A percentile compares a stretch with the other conserved stretches of the same genome.
These are phyloP conservation scores for Pichia eremophila DNA, from an alignment of 805 yeast genomes.

Conservation along the genomic window DNA sequence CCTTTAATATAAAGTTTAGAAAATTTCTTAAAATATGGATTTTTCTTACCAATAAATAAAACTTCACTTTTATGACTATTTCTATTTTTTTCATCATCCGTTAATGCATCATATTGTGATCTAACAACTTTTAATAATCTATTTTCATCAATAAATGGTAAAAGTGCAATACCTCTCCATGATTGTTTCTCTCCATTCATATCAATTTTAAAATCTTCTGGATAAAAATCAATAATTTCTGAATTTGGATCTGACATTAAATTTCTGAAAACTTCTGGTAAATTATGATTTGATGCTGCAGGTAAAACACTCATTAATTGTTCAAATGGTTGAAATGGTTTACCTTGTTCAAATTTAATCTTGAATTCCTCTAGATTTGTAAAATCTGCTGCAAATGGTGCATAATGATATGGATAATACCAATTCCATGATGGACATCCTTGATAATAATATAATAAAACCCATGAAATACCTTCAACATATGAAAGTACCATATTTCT, in stretches of 20 bases:
- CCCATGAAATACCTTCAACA: constrained; percentile 97
- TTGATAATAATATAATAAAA: constrained; percentile 82
- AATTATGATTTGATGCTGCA: constrained; percentile 80
- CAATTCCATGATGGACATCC: constrained; percentile 99
- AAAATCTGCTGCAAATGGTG: constrained; percentile 92
- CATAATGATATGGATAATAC: constrained; percentile 96
- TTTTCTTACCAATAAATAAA: constrained; percentile 55
- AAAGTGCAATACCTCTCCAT: constrained; percentile 88
- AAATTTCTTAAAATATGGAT: constrained; percentile 38
- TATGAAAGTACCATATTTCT: constrained; percentile 60
- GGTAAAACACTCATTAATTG: constrained; percentile 94
- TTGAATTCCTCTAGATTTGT: constrained; percentile 41
- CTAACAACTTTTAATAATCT: constrained; percentile 60
- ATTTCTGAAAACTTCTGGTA: constrained; percentile 74
- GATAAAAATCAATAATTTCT: constrained; percentile 85
- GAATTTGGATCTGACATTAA: constrained; percentile 74
- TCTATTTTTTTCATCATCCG: constrained; percentile 60
- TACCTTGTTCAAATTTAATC: constrained; percentile 53
- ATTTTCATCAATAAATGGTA: constrained; percentile 86
- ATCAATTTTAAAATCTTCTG: constrained; percentile 78
- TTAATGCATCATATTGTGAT: constrained; percentile 50
- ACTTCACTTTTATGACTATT: constrained; percentile 66
- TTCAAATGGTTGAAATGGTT: constrained; percentile 84
- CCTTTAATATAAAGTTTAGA: constrained; percentile 33
- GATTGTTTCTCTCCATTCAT: constrained; percentile 93